phyloP scores from a whole-genome alignment of 2,329 filamentous ascomycete species.

The Shiraia sp. region DNA sequence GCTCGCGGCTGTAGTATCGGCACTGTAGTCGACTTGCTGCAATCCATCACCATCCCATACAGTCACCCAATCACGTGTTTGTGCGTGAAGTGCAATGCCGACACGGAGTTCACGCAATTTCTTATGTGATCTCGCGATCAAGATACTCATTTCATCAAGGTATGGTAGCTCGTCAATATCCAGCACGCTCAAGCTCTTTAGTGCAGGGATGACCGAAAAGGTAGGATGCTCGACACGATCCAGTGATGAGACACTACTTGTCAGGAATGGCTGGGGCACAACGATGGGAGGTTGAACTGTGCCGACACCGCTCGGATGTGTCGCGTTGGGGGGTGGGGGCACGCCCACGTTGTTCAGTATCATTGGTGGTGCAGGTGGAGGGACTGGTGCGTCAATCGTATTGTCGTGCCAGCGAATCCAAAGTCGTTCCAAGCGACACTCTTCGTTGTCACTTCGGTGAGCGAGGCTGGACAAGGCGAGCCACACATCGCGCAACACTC shows the following conservation, averaged over 20 bases:
- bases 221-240: constrained; percentile 74
- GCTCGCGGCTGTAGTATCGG: constrained; percentile 56
- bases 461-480: constrained; percentile 74
- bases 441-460: constrained; percentile 61
- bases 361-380: constrained; percentile 44
- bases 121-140: constrained; percentile 71
- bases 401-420: constrained; percentile 88
- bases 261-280: constrained; percentile 33
- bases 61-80: constrained; percentile 59
- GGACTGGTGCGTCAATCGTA: constrained; percentile 48
- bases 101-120: constrained; percentile 72
- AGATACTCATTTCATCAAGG: constrained; percentile 77
- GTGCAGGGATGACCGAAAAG: constrained; percentile 74
- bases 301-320: constrained; percentile 40
- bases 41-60: constrained; percentile 66
- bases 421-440: constrained; percentile 71
- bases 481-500: constrained; percentile 80
- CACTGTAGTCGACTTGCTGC: constrained; percentile 65
- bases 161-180: constrained; percentile 85
- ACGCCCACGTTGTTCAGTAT: constrained; percentile 43
- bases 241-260: constrained; percentile 37
- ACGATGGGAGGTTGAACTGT: constrained; percentile 38
- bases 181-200: constrained; percentile 75
- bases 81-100: constrained; percentile 65
- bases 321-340: constrained; percentile 44